phyloP scores from a whole-genome alignment of 257 asterid species.

The Cordia subcordata region DNA sequence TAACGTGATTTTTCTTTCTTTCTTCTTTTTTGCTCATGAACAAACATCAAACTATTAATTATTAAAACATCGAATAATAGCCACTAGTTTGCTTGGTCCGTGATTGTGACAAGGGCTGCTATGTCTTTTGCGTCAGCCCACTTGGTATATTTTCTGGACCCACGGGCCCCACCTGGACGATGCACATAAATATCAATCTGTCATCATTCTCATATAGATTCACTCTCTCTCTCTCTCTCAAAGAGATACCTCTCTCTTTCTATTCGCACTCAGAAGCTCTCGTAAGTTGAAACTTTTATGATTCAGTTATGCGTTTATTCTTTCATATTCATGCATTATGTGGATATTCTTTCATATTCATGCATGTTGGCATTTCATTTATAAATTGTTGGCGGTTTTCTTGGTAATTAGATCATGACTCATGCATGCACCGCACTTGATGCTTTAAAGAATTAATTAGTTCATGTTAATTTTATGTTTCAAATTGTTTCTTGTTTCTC shows the following conservation, averaged over 20 bases:
- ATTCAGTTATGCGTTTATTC: too few relatives aligned
- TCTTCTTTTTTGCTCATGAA: too few relatives aligned
- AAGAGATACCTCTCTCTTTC: background rate
- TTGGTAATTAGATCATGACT: background rate
- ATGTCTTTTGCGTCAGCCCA: background rate
- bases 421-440: slow-evolving; percentile 3
- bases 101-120: background rate
- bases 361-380: background rate
- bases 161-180: background rate
- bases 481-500: background rate
- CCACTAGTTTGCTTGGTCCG: background rate
- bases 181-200: background rate
- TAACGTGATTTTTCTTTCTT: too few relatives aligned
- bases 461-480: background rate
- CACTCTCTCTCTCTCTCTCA: background rate
- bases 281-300: background rate
- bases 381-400: background rate
- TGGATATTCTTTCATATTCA: too few relatives aligned
- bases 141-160: background rate
- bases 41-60: too few relatives aligned
- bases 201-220: background rate
- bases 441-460: background rate
- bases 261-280: background rate
- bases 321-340: background rate
- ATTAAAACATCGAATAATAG: too few relatives aligned